Percentiles rank a stretch among this genome's conserved stretches.
Conservation (phyloP, 108 stramenopile genomes). For the Cylindrotheca closterium region DNA sequence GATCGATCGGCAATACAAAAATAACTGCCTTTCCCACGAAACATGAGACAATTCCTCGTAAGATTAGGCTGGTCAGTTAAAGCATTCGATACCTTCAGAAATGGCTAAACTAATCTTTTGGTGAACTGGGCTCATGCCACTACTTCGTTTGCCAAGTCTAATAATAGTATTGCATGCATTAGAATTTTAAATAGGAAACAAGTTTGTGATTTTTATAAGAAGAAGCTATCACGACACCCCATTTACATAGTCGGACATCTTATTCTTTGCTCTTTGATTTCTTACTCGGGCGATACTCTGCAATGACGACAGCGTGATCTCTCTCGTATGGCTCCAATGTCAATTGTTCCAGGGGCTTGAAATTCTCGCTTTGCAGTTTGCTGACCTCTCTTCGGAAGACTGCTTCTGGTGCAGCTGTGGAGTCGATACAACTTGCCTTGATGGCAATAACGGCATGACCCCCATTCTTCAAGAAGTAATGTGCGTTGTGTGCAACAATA, state of each 20-base stretch:
- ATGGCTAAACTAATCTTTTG: no score
- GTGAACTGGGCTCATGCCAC: no score
- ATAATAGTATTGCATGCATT: neutral
- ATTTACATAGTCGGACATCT: no score
- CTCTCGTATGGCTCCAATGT: slow-evolving; percentile 99
- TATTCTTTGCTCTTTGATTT: slow-evolving; percentile 45
- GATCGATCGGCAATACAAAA: no score
- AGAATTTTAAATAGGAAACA: no score
- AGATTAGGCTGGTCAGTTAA: no score
- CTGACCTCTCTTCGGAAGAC: slow-evolving; percentile 96
- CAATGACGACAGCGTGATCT: slow-evolving; percentile 98
- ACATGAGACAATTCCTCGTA: no score
- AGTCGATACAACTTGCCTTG: slow-evolving; percentile 99
- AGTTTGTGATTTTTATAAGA: no score
- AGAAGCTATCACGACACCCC: no score
- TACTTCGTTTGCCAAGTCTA: slow-evolving; percentile 2
- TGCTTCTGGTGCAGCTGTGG: slow-evolving; percentile 98
- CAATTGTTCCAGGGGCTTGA: slow-evolving; percentile 98
- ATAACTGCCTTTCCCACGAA: no score
- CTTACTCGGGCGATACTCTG: slow-evolving; percentile 91
- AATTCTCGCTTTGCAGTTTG: slow-evolving; percentile 92
- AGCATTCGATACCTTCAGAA: no score
- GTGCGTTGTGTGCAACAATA: slow-evolving; percentile 98
- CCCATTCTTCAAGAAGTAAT: slow-evolving; percentile 98
- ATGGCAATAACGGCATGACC: slow-evolving; percentile 99